phyloP scores from a whole-genome alignment of 768 basidiomycete genomes.

The Boletus bicolor region DNA sequence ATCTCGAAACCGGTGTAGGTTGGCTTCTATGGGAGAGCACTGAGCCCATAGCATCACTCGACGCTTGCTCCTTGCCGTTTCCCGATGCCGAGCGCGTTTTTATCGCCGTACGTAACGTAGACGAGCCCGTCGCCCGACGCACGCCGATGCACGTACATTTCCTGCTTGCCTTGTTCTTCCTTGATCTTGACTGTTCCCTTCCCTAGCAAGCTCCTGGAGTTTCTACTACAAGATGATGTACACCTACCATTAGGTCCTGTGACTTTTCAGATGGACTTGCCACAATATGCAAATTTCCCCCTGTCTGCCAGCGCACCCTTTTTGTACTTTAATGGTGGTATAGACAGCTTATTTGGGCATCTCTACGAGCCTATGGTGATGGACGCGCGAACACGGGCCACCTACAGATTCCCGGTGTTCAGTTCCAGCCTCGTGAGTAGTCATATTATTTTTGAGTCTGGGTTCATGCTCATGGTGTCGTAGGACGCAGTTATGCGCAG shows the following conservation, averaged over 20 bases:
- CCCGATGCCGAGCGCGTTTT: conserved; percentile 20
- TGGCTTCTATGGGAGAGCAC: conserved; percentile 15
- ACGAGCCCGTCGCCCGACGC: conserved; percentile 12
- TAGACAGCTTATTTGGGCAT: conserved; percentile 11
- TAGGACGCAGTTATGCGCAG: conserved; percentile 4
- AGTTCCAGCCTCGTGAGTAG: conserved; percentile 14
- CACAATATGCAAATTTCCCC: conserved; percentile 15
- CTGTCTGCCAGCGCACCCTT: conserved; percentile 12
- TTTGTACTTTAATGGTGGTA: conserved; percentile 17
- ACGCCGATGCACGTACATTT: conserved; percentile 20
- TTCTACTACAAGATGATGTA: conserved; percentile 13
- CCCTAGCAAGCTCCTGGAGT: conserved; percentile 23
- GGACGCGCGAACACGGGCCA: conserved; percentile 14
- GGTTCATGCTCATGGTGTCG: not conserved
- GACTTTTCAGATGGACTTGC: conserved; percentile 18
- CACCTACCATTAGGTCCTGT: conserved; percentile 13
- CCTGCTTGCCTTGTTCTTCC: not conserved
- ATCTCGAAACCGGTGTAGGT: conserved; percentile 22
- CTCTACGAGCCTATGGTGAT: conserved; percentile 13
- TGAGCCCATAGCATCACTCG: conserved; percentile 17
- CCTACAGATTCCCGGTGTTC: conserved; percentile 18
- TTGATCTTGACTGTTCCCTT: conserved; percentile 2
- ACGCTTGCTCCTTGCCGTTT: conserved; percentile 18
- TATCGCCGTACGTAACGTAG: conserved; percentile 17
- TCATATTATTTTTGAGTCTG: not conserved